Conservation (phyloP, 2,329 filamentous ascomycete genomes). For the Lasiodiplodia gonubiensis region DNA sequence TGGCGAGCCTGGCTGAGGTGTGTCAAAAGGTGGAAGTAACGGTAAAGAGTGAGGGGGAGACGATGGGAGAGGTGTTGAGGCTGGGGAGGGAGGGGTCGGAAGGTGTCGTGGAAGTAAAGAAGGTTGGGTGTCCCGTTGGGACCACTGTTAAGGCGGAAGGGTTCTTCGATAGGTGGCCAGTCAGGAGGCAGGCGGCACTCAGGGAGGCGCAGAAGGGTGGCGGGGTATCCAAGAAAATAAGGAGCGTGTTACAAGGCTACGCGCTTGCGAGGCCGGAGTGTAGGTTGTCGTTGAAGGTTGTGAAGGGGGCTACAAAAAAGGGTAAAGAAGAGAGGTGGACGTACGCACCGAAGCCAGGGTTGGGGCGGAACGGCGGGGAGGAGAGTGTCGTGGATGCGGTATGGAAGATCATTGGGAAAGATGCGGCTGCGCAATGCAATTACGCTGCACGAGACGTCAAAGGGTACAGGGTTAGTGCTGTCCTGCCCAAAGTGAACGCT, state of each 20-base stretch:
- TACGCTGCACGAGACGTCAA: slow-evolving; percentile 44
- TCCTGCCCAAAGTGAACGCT: slow-evolving; percentile 62
- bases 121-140: slow-evolving; percentile 65
- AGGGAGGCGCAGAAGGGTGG: slow-evolving; percentile 62
- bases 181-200: slow-evolving; percentile 64
- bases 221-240: slow-evolving; percentile 58
- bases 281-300: slow-evolving; percentile 63
- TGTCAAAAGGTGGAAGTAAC: slow-evolving; percentile 62
- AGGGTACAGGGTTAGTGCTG: slow-evolving; percentile 60
- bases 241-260: slow-evolving; percentile 66
- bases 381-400: slow-evolving; percentile 56
- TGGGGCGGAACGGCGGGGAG: slow-evolving; percentile 36
- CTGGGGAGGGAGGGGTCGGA: slow-evolving; percentile 57
- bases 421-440: slow-evolving; percentile 62
- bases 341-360: slow-evolving; percentile 63
- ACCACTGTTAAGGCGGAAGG: slow-evolving; percentile 68
- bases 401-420: slow-evolving; percentile 66
- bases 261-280: slow-evolving; percentile 69
- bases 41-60: slow-evolving; percentile 67
- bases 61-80: slow-evolving; percentile 61
- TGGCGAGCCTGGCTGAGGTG: slow-evolving; percentile 69
- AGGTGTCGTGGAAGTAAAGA: slow-evolving; percentile 41
- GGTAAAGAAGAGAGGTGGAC: slow-evolving; percentile 57
- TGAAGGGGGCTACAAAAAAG: slow-evolving; percentile 53
- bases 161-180: slow-evolving; percentile 66